Evolutionary conservation across 2,329 filamentous ascomycete species (phyloP).

Genomic region (Chaetomiaceae sp.): DNA sequence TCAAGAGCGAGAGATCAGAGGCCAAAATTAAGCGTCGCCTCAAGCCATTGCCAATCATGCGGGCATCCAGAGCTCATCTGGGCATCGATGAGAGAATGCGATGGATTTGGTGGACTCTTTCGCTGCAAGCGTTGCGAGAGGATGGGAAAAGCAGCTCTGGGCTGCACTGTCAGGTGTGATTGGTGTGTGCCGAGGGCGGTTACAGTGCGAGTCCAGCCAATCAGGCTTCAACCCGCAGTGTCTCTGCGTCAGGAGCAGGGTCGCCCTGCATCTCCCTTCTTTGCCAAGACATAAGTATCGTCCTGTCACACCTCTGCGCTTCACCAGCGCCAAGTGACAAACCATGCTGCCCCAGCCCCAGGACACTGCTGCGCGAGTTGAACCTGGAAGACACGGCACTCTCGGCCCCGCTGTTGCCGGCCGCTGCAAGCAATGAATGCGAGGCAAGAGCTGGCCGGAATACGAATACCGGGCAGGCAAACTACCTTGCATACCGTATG

Average conservation of each 20-base stretch:
- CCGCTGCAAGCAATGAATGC: slow-evolving; percentile 6
- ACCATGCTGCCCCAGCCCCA: no score
- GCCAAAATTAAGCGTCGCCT: neutral
- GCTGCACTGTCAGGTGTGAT: slow-evolving; percentile 26
- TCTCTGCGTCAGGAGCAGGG: slow-evolving; percentile 23
- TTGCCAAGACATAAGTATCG: slow-evolving; percentile 20
- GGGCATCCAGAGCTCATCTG: neutral
- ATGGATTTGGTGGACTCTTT: neutral
- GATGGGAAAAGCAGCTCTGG: no score
- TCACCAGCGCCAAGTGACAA: slow-evolving; percentile 25
- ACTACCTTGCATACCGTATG: no score
- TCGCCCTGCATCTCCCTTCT: slow-evolving; percentile 12
- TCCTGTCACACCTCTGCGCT: slow-evolving; percentile 25
- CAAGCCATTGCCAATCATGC: neutral
- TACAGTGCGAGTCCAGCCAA: slow-evolving; percentile 36
- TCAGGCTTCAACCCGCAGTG: slow-evolving; percentile 29
- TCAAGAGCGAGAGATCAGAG: neutral
- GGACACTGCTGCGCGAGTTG: no score
- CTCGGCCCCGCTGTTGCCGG: neutral
- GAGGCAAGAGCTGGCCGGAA: neutral
- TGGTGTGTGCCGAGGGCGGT: slow-evolving; percentile 36
- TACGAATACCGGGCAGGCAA: neutral
- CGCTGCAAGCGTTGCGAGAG: slow-evolving; percentile 8
- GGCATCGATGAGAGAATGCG: neutral
- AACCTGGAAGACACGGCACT: slow-evolving; percentile 1